Conservation (phyloP, 495 filamentous ascomycete genomes). For the Hyaloscypha finlandica region DNA sequence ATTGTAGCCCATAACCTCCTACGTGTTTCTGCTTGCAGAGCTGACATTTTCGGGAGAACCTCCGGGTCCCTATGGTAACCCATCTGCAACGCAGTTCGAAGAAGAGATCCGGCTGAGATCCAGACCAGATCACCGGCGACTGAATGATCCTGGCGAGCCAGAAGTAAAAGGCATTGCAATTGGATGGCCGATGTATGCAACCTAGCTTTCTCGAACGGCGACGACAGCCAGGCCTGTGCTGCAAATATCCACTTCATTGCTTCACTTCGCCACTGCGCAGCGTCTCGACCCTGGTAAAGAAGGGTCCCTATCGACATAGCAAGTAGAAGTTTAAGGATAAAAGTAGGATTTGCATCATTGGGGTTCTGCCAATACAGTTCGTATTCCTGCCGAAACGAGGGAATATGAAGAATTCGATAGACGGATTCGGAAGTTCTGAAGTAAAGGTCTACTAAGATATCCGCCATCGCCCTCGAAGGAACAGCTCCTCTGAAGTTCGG, state of each 20-base stretch:
- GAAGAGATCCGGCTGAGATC: slow-evolving; percentile 57
- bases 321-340: slow-evolving; percentile 62
- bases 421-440: slow-evolving; percentile 48
- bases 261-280: slow-evolving; percentile 46
- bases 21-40: slow-evolving; percentile 63
- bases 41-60: slow-evolving; percentile 40
- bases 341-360: slow-evolving; percentile 35
- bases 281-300: slow-evolving; percentile 50
- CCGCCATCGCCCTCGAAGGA: slow-evolving; percentile 48
- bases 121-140: slow-evolving; percentile 59
- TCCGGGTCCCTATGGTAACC: slow-evolving; percentile 63
- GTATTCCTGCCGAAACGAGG: slow-evolving; percentile 49
- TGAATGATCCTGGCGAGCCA: slow-evolving; percentile 56
- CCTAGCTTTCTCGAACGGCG: slow-evolving; percentile 53
- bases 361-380: slow-evolving; percentile 40
- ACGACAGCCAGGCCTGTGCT: slow-evolving; percentile 62
- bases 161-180: slow-evolving; percentile 59
- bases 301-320: slow-evolving; percentile 63
- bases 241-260: slow-evolving; percentile 65
- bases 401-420: slow-evolving; percentile 59
- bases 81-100: slow-evolving; percentile 61
- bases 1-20: slow-evolving; percentile 69
- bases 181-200: slow-evolving; percentile 58
- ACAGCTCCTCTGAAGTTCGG: slow-evolving; percentile 31
- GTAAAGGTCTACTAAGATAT: slow-evolving; percentile 48